Conservation (phyloP, 2,329 filamentous ascomycete genomes). For the Penicillium aurantiogriseum region DNA sequence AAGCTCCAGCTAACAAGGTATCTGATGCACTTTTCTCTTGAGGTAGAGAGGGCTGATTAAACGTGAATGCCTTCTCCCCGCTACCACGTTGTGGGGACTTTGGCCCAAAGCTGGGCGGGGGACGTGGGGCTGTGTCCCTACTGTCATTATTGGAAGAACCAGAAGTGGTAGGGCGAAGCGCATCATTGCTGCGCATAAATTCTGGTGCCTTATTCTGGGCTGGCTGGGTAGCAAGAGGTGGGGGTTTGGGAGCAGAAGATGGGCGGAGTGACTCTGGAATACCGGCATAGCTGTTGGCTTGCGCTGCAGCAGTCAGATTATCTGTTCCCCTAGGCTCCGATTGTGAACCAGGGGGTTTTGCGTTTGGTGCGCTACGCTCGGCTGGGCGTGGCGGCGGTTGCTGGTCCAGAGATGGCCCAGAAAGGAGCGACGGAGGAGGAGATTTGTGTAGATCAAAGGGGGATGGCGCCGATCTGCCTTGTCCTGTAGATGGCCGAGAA, state of each 20-base stretch:
- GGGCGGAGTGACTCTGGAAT: constrained; percentile 25
- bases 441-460: constrained; percentile 23
- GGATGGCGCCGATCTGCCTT: constrained; percentile 31
- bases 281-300: constrained; percentile 20
- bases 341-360: neutral
- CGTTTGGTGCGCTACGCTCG: constrained; percentile 24
- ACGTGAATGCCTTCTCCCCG: constrained; percentile 31
- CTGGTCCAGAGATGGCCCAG: constrained; percentile 25
- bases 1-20: constrained; percentile 18
- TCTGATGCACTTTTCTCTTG: constrained; percentile 13
- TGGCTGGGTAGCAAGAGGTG: constrained; percentile 12
- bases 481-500: constrained; percentile 20
- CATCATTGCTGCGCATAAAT: constrained; percentile 27
- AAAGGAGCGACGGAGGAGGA: constrained; percentile 15
- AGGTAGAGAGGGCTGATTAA: constrained; percentile 10
- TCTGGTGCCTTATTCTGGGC: constrained; percentile 16
- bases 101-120: constrained; percentile 29
- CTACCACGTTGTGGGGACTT: constrained; percentile 31
- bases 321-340: constrained; percentile 29
- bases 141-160: constrained; percentile 27
- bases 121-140: constrained; percentile 19
- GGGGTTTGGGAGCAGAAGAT: constrained; percentile 21
- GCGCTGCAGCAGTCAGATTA: constrained; percentile 16
- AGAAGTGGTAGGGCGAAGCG: constrained; percentile 32
- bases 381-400: constrained; percentile 27